Evolutionary conservation across 768 basidiomycete species (phyloP).

Genomic region (Xerocomellus dryophilus): DNA sequence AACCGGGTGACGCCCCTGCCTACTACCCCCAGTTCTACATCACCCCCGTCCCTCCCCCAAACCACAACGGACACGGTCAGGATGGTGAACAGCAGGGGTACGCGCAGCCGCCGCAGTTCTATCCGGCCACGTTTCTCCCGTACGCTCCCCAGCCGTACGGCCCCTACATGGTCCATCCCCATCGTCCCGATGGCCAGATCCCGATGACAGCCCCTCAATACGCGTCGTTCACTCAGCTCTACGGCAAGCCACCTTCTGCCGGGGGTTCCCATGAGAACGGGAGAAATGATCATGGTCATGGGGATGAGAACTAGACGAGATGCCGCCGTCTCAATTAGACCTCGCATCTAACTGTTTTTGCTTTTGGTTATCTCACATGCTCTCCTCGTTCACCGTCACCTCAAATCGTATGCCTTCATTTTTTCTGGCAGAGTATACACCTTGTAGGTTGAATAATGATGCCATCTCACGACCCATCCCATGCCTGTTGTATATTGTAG

Average conservation of each 20-base stretch:
- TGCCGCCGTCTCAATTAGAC: conserved; percentile 10
- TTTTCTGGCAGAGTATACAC: conserved; percentile 22
- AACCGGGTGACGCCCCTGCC: conserved; percentile 49
- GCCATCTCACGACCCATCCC: conserved; percentile 17
- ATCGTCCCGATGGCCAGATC: conserved; percentile 41
- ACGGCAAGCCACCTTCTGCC: conserved; percentile 39
- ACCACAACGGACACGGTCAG: conserved; percentile 39
- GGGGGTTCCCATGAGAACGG: conserved; percentile 31
- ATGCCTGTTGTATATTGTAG: conserved; percentile 31
- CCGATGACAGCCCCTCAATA: conserved; percentile 36
- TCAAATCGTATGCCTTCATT: conserved; percentile 17
- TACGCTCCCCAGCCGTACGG: conserved; percentile 47
- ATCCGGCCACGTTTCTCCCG: conserved; percentile 46
- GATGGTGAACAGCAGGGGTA: conserved; percentile 41
- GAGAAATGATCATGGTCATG: conserved; percentile 29
- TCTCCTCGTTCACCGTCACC: conserved; percentile 8
- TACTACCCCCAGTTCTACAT: conserved; percentile 53
- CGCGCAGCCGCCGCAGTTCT: conserved; percentile 43
- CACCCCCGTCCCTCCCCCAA: conserved; percentile 43
- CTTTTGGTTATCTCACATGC: conserved; percentile 19
- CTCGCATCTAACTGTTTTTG: conserved; percentile 13
- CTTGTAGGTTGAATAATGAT: conserved; percentile 28
- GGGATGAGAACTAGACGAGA: conserved; percentile 33
- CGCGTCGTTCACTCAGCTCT: conserved; percentile 37
- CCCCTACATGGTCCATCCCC: conserved; percentile 47